Base-by-base conservation (phyloP, 192 early-diverging fungal genomes). In the Entrophospora sp. region DNA sequence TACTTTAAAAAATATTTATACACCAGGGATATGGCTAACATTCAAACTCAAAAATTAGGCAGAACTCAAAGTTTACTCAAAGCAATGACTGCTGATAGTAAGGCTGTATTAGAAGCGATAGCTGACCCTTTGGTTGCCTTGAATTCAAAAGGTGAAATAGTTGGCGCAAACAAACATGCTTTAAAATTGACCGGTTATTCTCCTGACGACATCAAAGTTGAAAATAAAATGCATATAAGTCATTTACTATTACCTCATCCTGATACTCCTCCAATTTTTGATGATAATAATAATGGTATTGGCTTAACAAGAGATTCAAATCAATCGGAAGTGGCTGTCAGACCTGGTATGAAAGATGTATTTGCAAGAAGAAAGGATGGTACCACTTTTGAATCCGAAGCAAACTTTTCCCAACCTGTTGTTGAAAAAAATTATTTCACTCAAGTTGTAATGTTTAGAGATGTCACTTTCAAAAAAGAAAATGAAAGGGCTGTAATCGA, bases 351-450 rank as follows among this genome's bases (percentile, higher is more conserved):
- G 59, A 53, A 43, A 16, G 59, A 61, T 25, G 43, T 61, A 27
- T 18, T 61, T n/a, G 59, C 59, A n/a, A 53, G 18, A 24, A 61
- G n/a, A 16, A 61, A 61, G 20, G 59, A 61, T 49, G 59, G 59
- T 52, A 53, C 51, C n/a, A 16, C 6, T n/a, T 53, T 53, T 53
- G 51, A 53, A 53, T 25, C 51, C 0, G 51, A 53, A 30, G 51
- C 51, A 16, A 53, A 53, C 31, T 53, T 53, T 8, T 53, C 51
- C 4, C 51, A 53, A 31, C 51, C 24, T 18, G 16, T 53, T 53
- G 51, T 53, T 6, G 51, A 53, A 31, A 53, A 53, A 31, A 53
- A 53, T 53, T 53, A 53, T n/a, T 53, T 34, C n/a, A 53, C 51
- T 1, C 51, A 53, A 53, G 51, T 53, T 6, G 51, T 53, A 32